Conservation (phyloP, 2,329 filamentous ascomycete species). For the Catunica adiposa region DNA sequence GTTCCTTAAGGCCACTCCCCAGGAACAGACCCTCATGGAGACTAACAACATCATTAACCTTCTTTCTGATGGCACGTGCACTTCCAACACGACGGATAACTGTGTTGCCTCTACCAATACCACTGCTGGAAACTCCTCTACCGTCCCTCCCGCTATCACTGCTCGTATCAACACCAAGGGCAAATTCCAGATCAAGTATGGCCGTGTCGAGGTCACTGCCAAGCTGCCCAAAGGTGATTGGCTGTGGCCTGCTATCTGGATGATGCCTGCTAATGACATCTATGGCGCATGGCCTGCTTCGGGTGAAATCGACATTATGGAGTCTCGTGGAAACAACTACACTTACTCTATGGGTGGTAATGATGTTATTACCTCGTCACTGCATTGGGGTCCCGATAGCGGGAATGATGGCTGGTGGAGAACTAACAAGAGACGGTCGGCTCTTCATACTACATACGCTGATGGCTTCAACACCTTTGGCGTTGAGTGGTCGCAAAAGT, state of each 20-base stretch:
- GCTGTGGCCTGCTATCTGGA: slow-evolving; percentile 88
- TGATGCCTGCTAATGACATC: slow-evolving; percentile 55
- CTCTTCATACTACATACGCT: slow-evolving; percentile 59
- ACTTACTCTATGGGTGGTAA: slow-evolving; percentile 62
- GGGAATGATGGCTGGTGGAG: slow-evolving; percentile 67
- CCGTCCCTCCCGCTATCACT: slow-evolving; percentile 63
- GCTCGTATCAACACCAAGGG: slow-evolving; percentile 62
- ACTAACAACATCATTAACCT: slow-evolving; percentile 54
- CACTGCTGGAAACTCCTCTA: slow-evolving; percentile 50
- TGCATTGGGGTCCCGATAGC: slow-evolving; percentile 66
- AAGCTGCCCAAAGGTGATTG: slow-evolving; percentile 64
- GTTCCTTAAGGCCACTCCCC: slow-evolving; percentile 61
- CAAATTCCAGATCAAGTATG: slow-evolving; percentile 58
- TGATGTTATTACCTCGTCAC: slow-evolving; percentile 60
- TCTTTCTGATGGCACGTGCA: slow-evolving; percentile 48
- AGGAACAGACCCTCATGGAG: slow-evolving; percentile 49
- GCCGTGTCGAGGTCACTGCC: slow-evolving; percentile 64
- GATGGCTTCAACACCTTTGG: slow-evolving; percentile 59
- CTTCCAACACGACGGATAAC: slow-evolving; percentile 35
- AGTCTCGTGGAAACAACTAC: slow-evolving; percentile 69
- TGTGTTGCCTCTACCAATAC: slow-evolving; percentile 61
- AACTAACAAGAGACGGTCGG: slow-evolving; percentile 60
- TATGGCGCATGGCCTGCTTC: slow-evolving; percentile 67
- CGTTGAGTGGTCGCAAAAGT: slow-evolving; percentile 75
- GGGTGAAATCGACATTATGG: slow-evolving; percentile 71